Evolutionary conservation across 495 filamentous ascomycete species (phyloP), one percentile per base, ranked within the genome.

Genomic region (Margaritispora aquatica): DNA sequence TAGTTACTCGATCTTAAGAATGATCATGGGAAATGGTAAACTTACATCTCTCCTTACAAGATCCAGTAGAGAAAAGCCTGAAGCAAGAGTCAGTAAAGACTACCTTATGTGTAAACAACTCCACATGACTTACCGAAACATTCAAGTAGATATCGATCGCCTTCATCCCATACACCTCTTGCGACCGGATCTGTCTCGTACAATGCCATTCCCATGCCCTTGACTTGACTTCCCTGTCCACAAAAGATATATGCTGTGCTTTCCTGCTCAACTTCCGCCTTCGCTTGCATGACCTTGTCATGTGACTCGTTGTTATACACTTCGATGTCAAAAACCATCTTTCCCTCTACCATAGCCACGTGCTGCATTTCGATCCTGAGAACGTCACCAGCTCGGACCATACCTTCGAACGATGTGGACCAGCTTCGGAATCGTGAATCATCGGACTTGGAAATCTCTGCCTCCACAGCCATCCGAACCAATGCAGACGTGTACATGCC

Each of bases 401-500:
- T 34, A 13, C 29, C 29, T 5, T 5, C 29, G 13, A 34, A 34
- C 5, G 29, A n/a, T n/a, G n/a, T n/a, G n/a, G n/a, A n/a, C n/a
- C 29, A 13, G 29, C 29, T 34, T 5, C 5, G 29, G 13, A 34
- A 34, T 34, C 29, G 5, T 34, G 29, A 34, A 34, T 5, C 29
- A 13, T 34, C 29, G 5, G 5, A 5, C 5, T 5, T 34, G 29
- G 5, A 5, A 5, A 34, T 34, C 29, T 34, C 29, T 13, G 29
- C 5, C 72, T 34, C 57, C 4, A 54, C 21, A 9, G 44, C 17
- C 2, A 15, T 54, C 1, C 49, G 26, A 19, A 60, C 58, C 24
- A 36, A 23, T n/a, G 58, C 58, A 23, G 27, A 41, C 10, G 50
- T 60, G 19, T 44, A 60, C 58, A 60, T 60, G 8, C 58, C 58